Base-by-base conservation (phyloP, 2,329 filamentous ascomycete genomes). In the Neonectria punicea region DNA sequence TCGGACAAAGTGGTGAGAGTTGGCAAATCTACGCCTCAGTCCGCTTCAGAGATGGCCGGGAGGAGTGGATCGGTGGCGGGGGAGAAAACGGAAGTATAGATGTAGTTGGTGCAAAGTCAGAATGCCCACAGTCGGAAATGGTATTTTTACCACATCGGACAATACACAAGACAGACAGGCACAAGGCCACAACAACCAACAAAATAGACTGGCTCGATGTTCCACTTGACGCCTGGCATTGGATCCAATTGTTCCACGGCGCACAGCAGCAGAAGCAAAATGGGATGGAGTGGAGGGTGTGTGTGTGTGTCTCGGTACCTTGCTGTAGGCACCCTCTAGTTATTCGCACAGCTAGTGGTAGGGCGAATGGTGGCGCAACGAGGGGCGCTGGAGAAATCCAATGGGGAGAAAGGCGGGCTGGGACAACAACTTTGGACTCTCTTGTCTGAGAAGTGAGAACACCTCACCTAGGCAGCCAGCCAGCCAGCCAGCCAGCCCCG, bases 51-150 rank as follows among this genome's bases (percentile, higher is more conserved):
- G 59, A 49, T 64, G 61, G 53, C 53, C 44, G 57, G 60, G 53
- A 20, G 50, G 44, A 58, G 53, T 61, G 50, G 70, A 64, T 59
- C 50, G 22, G 57, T 56, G 63, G 58, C 62, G 62, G 67, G 58
- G 53, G 25, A 43, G 32, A 25, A 36, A 53, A 25, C 49, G 39
- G 36, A 30, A 60, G 14, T 46, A 57, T 41, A 28, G 16, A 16
- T 34, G 20, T 20, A 32, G 30, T 32, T 34, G 43, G 44, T 53
- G 39, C 50, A 39, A 28, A 39, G 28, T n/a, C n/a, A 18, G 30
- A 32, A 20, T n/a, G 4, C 16, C 10, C 22, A 30, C 25, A n/a
- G 25, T 4, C 6, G 16, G 16, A 49, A 28, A 10, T 30, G 30
- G 28, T 51, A 14, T 54, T 54, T 54, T 53, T 41, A 30, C 14